Conservation (phyloP, 805 yeast genomes). For the Monosporozyma solicola region DNA sequence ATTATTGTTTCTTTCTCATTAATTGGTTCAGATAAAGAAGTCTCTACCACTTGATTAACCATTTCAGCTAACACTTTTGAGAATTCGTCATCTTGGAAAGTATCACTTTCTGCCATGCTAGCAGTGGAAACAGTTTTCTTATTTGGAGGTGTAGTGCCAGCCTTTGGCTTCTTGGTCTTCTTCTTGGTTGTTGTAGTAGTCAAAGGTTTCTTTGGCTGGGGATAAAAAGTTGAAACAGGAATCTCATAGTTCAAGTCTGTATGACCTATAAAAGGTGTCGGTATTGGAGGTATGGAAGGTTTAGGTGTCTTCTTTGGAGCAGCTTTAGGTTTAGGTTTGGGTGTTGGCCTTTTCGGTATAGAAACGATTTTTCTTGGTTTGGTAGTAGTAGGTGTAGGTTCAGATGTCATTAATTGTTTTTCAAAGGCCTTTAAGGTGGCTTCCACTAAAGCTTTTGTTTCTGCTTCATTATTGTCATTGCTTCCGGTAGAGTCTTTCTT, state of each 20-base stretch:
- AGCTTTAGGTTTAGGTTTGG: conserved; percentile 1
- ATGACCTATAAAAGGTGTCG: not conserved
- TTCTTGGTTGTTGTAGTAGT: conserved; percentile 11
- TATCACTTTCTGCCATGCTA: conserved; percentile 1
- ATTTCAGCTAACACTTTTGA: conserved; percentile 48
- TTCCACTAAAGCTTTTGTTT: conserved; percentile 28
- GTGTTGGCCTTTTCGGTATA: conserved; percentile 12
- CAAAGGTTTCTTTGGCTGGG: conserved; percentile 2
- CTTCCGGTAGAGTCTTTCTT: conserved; percentile 2
- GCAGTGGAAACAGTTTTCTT: not conserved
- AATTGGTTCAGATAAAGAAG: conserved; percentile 11
- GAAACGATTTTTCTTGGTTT: conserved; percentile 4
- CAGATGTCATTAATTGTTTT: conserved; percentile 18
- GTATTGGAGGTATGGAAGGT: not conserved
- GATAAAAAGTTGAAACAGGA: conserved; percentile 4
- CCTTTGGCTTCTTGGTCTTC: conserved; percentile 7
- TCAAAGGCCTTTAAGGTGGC: conserved; percentile 30
- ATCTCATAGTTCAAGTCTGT: conserved; percentile 4
- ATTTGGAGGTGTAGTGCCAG: not conserved
- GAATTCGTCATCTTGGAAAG: conserved; percentile 29
- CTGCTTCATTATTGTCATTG: conserved; percentile 16
- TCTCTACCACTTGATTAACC: conserved; percentile 46
- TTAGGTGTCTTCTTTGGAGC: not conserved
- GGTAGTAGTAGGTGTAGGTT: conserved; percentile 2
- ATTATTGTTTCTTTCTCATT: not conserved